Conservation (phyloP, 116 monocot species). For the Dioscorea cayenensis region DNA sequence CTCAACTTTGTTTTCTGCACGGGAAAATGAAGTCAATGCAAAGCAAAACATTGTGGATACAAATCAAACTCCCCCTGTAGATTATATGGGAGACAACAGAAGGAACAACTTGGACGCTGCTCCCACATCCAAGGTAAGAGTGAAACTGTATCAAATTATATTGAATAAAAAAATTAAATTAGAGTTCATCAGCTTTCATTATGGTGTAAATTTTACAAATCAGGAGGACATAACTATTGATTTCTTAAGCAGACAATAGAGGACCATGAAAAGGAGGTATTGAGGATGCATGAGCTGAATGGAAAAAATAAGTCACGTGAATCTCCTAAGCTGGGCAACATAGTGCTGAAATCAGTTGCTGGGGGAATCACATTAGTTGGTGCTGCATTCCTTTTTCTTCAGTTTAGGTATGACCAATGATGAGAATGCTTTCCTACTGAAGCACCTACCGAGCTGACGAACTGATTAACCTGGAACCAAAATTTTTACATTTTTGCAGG, state of each 20-base stretch:
- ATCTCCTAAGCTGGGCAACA: slow-evolving; percentile 11
- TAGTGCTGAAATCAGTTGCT: slow-evolving; percentile 37
- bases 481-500: neutral
- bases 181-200: too few species aligned
- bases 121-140: slow-evolving; percentile 6
- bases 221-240: too few species aligned
- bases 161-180: too few species aligned
- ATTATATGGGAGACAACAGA: neutral
- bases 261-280: neutral
- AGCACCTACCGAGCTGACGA: too few species aligned
- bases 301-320: neutral
- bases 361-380: slow-evolving; percentile 42
- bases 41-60: neutral
- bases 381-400: slow-evolving; percentile 29
- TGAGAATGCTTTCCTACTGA: neutral
- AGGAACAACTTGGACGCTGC: neutral
- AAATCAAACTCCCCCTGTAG: neutral
- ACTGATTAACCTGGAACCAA: neutral
- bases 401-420: slow-evolving; percentile 30
- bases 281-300: neutral
- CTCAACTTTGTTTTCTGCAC: neutral
- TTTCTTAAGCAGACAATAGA: neutral
- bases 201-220: too few species aligned
- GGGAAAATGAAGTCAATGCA: neutral
- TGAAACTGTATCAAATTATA: neutral